Evolutionary conservation across 2,329 filamentous ascomycete genomes (phyloP).

Genomic region (Colletotrichum godetiae): DNA sequence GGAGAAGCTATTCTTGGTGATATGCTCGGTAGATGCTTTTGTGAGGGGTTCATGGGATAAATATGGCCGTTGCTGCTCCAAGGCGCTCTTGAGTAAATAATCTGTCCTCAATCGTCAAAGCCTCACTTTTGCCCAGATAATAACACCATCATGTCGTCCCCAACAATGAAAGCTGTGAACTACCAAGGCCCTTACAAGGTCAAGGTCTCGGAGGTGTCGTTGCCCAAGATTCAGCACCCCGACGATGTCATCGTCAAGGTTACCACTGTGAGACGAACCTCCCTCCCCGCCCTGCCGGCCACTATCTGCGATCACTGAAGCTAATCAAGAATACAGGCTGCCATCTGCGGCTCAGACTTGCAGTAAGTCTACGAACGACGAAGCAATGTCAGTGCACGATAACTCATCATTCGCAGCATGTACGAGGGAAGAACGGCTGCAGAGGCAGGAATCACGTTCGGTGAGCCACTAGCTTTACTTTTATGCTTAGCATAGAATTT

Average conservation of each 20-base stretch:
- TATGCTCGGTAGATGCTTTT: neutral
- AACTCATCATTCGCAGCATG: conserved; percentile 58
- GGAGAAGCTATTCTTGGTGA: conserved; percentile 4
- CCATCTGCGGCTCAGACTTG: conserved; percentile 65
- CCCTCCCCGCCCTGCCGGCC: neutral
- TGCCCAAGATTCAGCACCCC: conserved; percentile 70
- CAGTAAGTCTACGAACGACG: conserved; percentile 45
- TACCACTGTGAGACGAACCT: conserved; percentile 62
- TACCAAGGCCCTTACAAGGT: conserved; percentile 72
- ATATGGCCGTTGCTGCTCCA: neutral
- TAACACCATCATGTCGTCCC: conserved; percentile 11
- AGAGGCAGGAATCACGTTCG: conserved; percentile 70
- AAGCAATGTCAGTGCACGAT: conserved; percentile 34
- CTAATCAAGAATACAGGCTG: conserved; percentile 43
- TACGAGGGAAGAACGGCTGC: conserved; percentile 75
- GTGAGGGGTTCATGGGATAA: conserved; percentile 18
- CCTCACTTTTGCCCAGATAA: neutral
- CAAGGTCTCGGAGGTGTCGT: conserved; percentile 68
- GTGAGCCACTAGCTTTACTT: conserved; percentile 40
- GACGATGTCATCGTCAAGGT: conserved; percentile 75
- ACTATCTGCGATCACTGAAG: neutral
- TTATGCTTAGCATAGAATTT: no score
- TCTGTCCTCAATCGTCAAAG: neutral
- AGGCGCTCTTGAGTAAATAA: no score
- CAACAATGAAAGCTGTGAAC: conserved; percentile 71